A percentile compares a stretch with the other conserved stretches of the same genome.
phyloP scores from a whole-genome alignment of 163 green algal genomes.

The Picocystis sp. region DNA sequence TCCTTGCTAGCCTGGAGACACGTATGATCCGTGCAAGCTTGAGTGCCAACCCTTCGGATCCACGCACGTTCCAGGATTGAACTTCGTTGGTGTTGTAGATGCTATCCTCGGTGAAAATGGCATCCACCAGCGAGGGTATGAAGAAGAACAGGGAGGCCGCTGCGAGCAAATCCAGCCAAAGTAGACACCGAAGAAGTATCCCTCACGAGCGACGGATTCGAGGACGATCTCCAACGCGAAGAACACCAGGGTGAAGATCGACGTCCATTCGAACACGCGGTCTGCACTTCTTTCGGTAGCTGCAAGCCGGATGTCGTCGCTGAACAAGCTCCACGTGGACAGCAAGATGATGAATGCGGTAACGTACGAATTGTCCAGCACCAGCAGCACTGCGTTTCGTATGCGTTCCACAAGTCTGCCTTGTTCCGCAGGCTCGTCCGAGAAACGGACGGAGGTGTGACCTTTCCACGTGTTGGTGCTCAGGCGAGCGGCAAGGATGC shows the following conservation, averaged over 20 bases:
- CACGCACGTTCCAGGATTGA: not conserved
- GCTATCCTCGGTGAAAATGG: slow-evolving; percentile 1
- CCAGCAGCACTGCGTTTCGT: not conserved
- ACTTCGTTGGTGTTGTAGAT: slow-evolving; percentile 6
- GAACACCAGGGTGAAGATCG: slow-evolving; percentile 32
- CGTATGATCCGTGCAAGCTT: slow-evolving; percentile 44
- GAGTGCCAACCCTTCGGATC: slow-evolving; percentile 8
- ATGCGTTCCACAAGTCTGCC: not conserved
- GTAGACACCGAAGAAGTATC: slow-evolving; percentile 76
- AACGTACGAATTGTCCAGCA: slow-evolving; percentile 9
- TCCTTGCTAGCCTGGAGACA: slow-evolving; percentile 51
- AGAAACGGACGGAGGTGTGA: no score
- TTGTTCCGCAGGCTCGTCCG: no score
- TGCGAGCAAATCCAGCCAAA: slow-evolving; percentile 70
- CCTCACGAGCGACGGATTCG: slow-evolving; percentile 37
- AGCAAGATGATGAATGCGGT: slow-evolving; percentile 28
- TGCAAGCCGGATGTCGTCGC: slow-evolving; percentile 59
- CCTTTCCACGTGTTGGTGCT: no score
- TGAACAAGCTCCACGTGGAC: slow-evolving; percentile 57
- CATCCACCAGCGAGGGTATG: slow-evolving; percentile 32
- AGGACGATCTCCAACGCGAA: slow-evolving; percentile 39
- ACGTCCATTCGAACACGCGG: slow-evolving; percentile 35
- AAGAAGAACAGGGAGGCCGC: slow-evolving; percentile 62
- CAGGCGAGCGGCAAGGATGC: no score
- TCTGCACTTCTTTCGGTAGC: slow-evolving; percentile 38